Evolutionary conservation across 345 rosid species (phyloP).

Genomic region (Aegle marmelos): DNA sequence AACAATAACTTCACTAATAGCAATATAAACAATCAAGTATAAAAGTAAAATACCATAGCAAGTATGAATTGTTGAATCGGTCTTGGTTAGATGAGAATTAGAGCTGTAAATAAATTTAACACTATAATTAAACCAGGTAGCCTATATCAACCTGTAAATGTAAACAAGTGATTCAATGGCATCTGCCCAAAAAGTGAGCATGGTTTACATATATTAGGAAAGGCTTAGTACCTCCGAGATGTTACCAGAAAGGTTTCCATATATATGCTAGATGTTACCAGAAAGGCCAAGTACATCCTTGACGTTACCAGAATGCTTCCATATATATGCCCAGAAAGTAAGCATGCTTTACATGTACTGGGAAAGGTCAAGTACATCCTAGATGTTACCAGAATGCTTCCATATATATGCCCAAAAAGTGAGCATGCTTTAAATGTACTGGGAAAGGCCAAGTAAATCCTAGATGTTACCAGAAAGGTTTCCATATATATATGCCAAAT

Average conservation of each 20-base stretch:
- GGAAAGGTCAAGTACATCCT: no score
- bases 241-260: no score
- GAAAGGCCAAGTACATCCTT: no score
- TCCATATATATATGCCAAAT: not conserved
- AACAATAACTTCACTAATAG: not conserved
- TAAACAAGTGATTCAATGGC: not conserved
- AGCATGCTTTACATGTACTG: no score
- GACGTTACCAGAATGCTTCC: no score
- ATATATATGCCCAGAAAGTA: no score
- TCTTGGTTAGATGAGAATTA: not conserved
- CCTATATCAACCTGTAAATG: not conserved
- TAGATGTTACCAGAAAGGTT: no score
- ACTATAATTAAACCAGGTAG: not conserved
- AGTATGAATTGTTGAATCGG: not conserved
- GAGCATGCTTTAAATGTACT: not conserved
- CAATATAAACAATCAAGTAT: not conserved
- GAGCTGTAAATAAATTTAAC: not conserved
- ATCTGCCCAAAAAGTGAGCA: not conserved
- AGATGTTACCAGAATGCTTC: no score
- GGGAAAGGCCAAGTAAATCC: not conserved
- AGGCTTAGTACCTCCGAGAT: not conserved
- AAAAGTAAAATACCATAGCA: not conserved
- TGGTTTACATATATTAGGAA: not conserved
- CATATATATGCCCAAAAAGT: no score
- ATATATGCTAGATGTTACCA: no score